Evolutionary conservation across 495 filamentous ascomycete genomes (phyloP).

Genomic region (Patellaria atrata): DNA sequence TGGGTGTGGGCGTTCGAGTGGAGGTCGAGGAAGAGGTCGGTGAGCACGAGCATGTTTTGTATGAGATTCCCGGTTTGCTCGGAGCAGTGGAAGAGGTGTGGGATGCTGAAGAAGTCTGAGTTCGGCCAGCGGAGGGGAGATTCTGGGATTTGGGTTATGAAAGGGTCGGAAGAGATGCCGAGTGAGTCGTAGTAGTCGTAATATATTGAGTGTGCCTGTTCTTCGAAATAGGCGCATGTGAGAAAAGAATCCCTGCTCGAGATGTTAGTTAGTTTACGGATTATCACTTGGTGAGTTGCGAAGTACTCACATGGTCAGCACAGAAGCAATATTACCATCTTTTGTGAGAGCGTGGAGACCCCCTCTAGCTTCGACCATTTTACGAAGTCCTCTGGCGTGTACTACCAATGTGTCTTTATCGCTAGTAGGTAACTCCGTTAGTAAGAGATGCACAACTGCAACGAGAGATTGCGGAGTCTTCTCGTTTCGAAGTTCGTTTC

Average conservation of each 20-base stretch:
- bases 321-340: conserved; percentile 7
- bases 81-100: conserved; percentile 4
- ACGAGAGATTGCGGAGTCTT: conserved; percentile 23
- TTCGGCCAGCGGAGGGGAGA: conserved; percentile 20
- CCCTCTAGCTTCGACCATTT: conserved; percentile 20
- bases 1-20: conserved; percentile 1
- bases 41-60: conserved; percentile 11
- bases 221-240: conserved; percentile 18
- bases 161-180: conserved; percentile 3
- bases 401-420: conserved; percentile 15
- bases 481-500: conserved; percentile 12
- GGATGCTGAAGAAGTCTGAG: conserved; percentile 11
- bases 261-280: conserved; percentile 14
- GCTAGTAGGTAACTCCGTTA: conserved; percentile 20
- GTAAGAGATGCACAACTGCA: conserved; percentile 23
- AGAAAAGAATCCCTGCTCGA: conserved; percentile 15
- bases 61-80: conserved; percentile 9
- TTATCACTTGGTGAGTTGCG: conserved; percentile 8
- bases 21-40: conserved; percentile 17
- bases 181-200: conserved; percentile 9
- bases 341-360: conserved; percentile 13
- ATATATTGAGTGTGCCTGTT: conserved; percentile 14
- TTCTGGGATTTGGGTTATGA: conserved; percentile 15
- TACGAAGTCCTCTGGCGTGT: conserved; percentile 19
- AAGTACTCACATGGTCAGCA: conserved; percentile 10